Evolutionary conservation across 306 rosid species (phyloP), one percentile per base, ranked within the genome.

Genomic region (Citrullus mucosospermus): DNA sequence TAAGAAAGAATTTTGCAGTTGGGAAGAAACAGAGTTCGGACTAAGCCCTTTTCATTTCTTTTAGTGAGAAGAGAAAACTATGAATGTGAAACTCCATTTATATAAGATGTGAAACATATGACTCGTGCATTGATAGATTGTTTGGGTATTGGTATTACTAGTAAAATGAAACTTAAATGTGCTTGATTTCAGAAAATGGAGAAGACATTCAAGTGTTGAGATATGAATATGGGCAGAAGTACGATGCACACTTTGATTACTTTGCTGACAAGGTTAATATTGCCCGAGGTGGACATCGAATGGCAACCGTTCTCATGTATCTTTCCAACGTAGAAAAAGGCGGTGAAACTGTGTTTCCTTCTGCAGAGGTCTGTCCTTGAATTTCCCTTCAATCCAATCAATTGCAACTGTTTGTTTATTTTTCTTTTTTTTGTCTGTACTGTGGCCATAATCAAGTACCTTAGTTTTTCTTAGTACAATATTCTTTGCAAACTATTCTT

Each of bases 281-380:
- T 76, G 96, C 76, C 25, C 93, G 91, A 68, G 98, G 99, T 76
- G 99, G 99, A 81, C 99, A 96, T 77, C 93, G 99, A 60, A 0
- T 83, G 18, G 99, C 91, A 6, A 96, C 99, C 59, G 98, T 96
- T 80, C 99, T 96, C 6, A 86, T 96, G 99, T 96, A 96, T 84
- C 99, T 96, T 66, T 83, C 86, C 38, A 78, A 92, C 79, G 98
- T 92, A 76, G 58, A 83, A 80, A 88, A 78, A 83, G 99, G 99
- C n/a, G 99, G 99, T 76, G 99, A 96, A 88, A 96, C 99, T 2
- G 97, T 96, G 81, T 96, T 96, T 83, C 99, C 99, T 77, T 15
- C 32, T 20, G 99, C 96, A 0, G 93, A 91, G 99, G 99, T 96
- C 79, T 75, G 97, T 86, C 74, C 48, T 39, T 28, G 17, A 8